Base-by-base conservation (phyloP, 805 yeast genomes). In the Candida palmyrensis region DNA sequence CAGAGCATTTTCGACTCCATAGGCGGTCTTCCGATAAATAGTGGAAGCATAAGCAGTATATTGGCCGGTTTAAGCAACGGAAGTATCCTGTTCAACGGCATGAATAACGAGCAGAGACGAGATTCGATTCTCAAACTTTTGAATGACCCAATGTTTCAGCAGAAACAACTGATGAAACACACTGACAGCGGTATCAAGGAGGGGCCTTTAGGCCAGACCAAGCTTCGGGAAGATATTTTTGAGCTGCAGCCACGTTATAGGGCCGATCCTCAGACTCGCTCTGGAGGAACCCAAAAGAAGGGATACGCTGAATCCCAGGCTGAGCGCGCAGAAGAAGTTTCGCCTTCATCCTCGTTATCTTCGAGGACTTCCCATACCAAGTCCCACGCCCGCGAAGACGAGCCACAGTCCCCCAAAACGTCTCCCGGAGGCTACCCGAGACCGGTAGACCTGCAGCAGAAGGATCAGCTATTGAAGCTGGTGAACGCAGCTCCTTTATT, bases 321-420 rank as follows among this genome's bases (percentile, higher is more conserved):
- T n/a, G n/a, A n/a, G n/a, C n/a, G n/a, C n/a, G n/a, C n/a, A 18
- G 43, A 41, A 19, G 57, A 50, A 12, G 30, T 59, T 8, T 59
- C 66, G 4, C 66, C 68, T 1, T 51, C 30, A 5, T 58, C 67
- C 4, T 60, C 68, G 0, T 38, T 57, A 38, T 58, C 66, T 2
- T 56, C 65, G 6, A 52, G 49, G 27, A 42, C 56, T 11, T 57
- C 64, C 2, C 43, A 37, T 4, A 55, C 53, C 32, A 29, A 29
- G 25, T 15, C 18, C 19, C 6, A 21, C 11, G 9, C 23, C 10
- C 44, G 45, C 13, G 39, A 46, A 10, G 69, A 63, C 13, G 60
- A 61, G 34, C 60, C 66, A 1, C 66, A 60, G 29, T 59, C 67
- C 4, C 71, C 71, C 0, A 62, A 55, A 25, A 55, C 68, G 2